Evolutionary conservation across 805 yeast species (phyloP).

Genomic region (Barnettozyma siamensis): DNA sequence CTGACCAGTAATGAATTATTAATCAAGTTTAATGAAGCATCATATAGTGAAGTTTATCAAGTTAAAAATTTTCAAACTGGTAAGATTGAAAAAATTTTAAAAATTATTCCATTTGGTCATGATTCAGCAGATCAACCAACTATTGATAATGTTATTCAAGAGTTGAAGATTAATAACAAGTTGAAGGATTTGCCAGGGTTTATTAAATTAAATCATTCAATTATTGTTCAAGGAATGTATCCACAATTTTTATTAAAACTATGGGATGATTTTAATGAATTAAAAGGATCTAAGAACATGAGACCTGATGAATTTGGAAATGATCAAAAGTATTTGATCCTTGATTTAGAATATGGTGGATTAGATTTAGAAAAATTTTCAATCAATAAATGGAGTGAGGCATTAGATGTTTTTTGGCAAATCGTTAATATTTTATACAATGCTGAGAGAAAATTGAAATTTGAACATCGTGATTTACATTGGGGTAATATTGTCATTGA

Average conservation of each 20-base stretch:
- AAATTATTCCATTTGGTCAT: slow-evolving; percentile 49
- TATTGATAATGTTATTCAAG: slow-evolving; percentile 39
- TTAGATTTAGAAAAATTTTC: slow-evolving; percentile 38
- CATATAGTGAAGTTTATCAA: slow-evolving; percentile 39
- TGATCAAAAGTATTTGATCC: slow-evolving; percentile 28
- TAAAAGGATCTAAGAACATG: slow-evolving; percentile 27
- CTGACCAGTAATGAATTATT: slow-evolving; percentile 27
- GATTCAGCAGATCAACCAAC: slow-evolving; percentile 36
- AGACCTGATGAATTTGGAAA: slow-evolving; percentile 34
- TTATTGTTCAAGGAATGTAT: slow-evolving; percentile 41
- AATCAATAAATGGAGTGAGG: slow-evolving; percentile 34
- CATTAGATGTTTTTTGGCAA: slow-evolving; percentile 46
- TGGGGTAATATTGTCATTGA: slow-evolving; percentile 57
- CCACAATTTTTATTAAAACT: slow-evolving; percentile 35
- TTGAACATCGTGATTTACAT: slow-evolving; percentile 70
- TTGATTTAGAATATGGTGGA: slow-evolving; percentile 37
- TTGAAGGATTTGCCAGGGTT: slow-evolving; percentile 39
- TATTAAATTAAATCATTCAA: slow-evolving; percentile 36
- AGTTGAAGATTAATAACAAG: slow-evolving; percentile 37
- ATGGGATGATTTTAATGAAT: slow-evolving; percentile 37
- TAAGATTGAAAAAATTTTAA: slow-evolving; percentile 33
- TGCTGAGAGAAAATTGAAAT: slow-evolving; percentile 47
- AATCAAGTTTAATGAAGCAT: slow-evolving; percentile 40
- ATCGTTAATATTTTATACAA: slow-evolving; percentile 41
- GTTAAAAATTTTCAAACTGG: slow-evolving; percentile 22